phyloP scores from a whole-genome alignment of 73 alveolate genomes.

The Tetrahymena thermophila region DNA sequence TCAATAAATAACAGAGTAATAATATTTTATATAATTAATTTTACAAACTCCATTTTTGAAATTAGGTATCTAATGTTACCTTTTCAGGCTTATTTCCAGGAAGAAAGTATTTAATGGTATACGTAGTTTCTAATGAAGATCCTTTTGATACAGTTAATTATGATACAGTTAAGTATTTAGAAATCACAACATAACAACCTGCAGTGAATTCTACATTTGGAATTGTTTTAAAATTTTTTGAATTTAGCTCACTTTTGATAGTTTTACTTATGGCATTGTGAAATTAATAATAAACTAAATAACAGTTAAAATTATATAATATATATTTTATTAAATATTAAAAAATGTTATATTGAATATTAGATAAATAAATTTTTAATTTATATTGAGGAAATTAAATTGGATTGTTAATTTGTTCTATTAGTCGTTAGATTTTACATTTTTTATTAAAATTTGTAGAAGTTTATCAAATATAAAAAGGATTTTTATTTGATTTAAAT shows the following conservation, averaged over 20 bases:
- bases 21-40: neutral
- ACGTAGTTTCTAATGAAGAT: neutral
- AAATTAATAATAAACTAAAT: too few relatives aligned
- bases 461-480: neutral
- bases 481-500: too few relatives aligned
- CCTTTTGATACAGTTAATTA: neutral
- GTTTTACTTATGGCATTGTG: too few relatives aligned
- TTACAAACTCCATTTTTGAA: neutral
- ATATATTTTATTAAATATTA: too few relatives aligned
- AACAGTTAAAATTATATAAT: too few relatives aligned
- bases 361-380: too few relatives aligned
- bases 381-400: too few relatives aligned
- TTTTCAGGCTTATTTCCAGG: neutral
- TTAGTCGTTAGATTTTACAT: neutral
- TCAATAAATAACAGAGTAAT: neutral
- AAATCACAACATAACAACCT: neutral
- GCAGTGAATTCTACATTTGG: neutral
- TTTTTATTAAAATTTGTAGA: neutral
- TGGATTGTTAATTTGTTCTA: neutral
- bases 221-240: too few relatives aligned
- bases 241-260: neutral
- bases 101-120: neutral
- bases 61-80: neutral
- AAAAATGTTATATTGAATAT: too few relatives aligned
- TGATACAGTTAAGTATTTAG: neutral